Conservation (phyloP, 306 rosid genomes). For the Cucurbita moschata region DNA sequence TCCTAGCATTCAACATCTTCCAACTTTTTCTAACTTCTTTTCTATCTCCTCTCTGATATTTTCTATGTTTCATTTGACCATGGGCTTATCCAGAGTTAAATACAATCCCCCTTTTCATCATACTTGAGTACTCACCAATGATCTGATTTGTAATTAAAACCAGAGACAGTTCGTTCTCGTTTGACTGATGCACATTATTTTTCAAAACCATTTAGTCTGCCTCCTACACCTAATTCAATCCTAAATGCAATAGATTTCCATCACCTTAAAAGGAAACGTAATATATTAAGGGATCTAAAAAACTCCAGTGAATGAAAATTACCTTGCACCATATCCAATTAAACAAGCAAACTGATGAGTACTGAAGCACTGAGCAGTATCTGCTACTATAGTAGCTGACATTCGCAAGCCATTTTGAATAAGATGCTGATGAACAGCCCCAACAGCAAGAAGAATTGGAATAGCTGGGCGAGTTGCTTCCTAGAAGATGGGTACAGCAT, state of each 20-base stretch:
- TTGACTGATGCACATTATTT: not conserved
- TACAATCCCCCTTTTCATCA: not conserved
- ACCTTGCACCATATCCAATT: conserved; percentile 99
- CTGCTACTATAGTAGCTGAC: conserved; percentile 83
- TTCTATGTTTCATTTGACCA: not conserved
- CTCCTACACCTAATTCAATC: not conserved
- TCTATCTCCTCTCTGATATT: not conserved
- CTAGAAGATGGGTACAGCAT: conserved; percentile 21
- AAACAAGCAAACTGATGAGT: conserved; percentile 98
- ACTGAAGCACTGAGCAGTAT: conserved; percentile 97
- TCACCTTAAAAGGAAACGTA: not conserved
- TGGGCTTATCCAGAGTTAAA: not conserved
- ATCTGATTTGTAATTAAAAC: not conserved
- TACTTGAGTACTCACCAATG: not conserved
- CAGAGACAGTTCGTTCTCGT: not conserved
- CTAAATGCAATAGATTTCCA: not conserved
- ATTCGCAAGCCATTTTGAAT: conserved; percentile 83
- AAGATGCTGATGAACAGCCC: conserved; percentile 97
- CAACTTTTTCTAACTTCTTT: not conserved
- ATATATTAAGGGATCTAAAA: not conserved
- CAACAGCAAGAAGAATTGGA: conserved; percentile 94
- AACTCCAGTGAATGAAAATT: conserved; percentile 11
- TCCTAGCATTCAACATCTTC: not conserved
- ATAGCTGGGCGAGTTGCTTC: conserved; percentile 91
- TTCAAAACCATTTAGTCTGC: not conserved